Evolutionary conservation across 2,329 filamentous ascomycete genomes (phyloP).

Genomic region (Cercospora sojina): DNA sequence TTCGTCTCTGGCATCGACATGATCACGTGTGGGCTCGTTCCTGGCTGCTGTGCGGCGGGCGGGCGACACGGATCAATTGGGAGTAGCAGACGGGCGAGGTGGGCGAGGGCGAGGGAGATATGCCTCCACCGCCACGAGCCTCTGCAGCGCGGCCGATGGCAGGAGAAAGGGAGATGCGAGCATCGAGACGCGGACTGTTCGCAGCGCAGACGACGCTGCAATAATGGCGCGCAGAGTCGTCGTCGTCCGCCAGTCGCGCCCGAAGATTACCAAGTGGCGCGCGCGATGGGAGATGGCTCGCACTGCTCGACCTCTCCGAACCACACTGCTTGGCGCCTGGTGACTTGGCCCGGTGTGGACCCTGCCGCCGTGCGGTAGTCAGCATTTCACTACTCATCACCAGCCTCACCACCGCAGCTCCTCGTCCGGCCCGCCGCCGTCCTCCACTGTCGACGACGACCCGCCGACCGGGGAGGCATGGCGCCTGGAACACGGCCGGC

Average conservation of each 20-base stretch:
- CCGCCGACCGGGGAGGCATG: neutral
- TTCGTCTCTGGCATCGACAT: slow-evolving; percentile 9
- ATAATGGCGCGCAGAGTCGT: neutral
- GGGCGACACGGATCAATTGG: slow-evolving; percentile 1
- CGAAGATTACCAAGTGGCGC: neutral
- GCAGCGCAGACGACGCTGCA: neutral
- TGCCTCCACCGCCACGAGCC: neutral
- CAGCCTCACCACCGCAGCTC: neutral
- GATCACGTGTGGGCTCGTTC: neutral
- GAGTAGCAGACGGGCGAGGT: slow-evolving; percentile 12
- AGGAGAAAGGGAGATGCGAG: neutral
- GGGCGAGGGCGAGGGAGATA: slow-evolving; percentile 5
- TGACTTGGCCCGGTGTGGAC: neutral
- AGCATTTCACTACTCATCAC: neutral
- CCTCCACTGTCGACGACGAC: neutral
- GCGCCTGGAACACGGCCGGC: neutral
- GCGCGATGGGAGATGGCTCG: neutral
- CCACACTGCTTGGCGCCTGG: neutral
- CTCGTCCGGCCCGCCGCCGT: neutral
- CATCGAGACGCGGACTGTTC: neutral
- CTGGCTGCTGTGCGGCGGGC: neutral
- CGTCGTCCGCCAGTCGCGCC: neutral
- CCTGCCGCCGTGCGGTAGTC: neutral
- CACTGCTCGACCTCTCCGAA: neutral
- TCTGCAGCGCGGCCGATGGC: neutral